A percentile compares a stretch with the other conserved stretches of the same genome.
Conservation (phyloP, 495 filamentous ascomycete genomes). For the Lentithecium fluviatile region DNA sequence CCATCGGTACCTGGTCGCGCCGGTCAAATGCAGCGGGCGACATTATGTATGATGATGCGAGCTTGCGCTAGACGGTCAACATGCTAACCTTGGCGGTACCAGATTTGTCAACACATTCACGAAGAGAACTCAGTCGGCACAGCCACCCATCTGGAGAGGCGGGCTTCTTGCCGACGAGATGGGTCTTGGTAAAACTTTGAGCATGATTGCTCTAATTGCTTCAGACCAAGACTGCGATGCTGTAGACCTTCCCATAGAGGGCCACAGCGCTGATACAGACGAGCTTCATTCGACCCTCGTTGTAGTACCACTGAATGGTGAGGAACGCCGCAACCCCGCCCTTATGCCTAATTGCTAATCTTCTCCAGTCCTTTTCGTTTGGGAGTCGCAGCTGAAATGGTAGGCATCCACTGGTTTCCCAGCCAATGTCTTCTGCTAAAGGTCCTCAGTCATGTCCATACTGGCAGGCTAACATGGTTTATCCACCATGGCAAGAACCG, state of each 20-base stretch:
- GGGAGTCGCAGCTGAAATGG: background rate
- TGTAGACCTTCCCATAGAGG: too few relatives aligned
- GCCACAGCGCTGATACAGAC: background rate
- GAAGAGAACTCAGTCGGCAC: background rate
- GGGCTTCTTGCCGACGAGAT: slow-evolving; percentile 16
- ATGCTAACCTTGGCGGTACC: background rate
- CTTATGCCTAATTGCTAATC: background rate
- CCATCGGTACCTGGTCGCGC: background rate
- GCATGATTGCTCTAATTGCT: slow-evolving; percentile 12
- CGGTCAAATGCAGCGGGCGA: background rate
- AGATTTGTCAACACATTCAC: background rate
- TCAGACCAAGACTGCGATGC: background rate
- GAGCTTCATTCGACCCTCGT: background rate
- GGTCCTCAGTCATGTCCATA: too few relatives aligned
- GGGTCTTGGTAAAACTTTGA: slow-evolving; percentile 13
- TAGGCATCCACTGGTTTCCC: background rate
- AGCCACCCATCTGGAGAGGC: slow-evolving; percentile 2
- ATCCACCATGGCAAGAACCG: too few relatives aligned
- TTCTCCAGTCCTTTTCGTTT: background rate
- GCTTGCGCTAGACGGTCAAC: too few relatives aligned
- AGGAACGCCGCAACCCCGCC: background rate
- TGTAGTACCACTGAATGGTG: background rate
- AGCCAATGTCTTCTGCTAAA: too few relatives aligned
- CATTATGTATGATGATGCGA: too few relatives aligned
- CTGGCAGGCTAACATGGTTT: too few relatives aligned